A percentile compares a stretch with the other conserved stretches of the same genome.
Evolutionary conservation across 129 eudicot species (phyloP).

Genomic region (Saussurea involucrata): DNA sequence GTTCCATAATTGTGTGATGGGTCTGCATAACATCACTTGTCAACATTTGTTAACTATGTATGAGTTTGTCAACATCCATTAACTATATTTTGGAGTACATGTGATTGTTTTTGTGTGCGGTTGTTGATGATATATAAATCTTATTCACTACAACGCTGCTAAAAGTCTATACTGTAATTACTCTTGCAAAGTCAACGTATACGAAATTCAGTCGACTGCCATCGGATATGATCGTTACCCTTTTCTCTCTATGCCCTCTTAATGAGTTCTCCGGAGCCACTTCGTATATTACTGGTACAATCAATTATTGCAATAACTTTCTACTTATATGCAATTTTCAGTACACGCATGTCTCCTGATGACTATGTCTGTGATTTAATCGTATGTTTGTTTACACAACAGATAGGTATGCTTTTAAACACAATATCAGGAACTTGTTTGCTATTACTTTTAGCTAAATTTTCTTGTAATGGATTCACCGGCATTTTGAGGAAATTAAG

Average conservation of each 20-base stretch:
- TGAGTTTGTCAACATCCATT: too few relatives aligned
- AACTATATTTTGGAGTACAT: too few relatives aligned
- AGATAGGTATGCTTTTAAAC: not conserved
- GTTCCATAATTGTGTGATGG: too few relatives aligned
- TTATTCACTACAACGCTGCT: too few relatives aligned
- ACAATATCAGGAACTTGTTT: not conserved
- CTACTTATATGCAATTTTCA: too few relatives aligned
- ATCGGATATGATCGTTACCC: slow-evolving; percentile 53
- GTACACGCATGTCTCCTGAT: not conserved
- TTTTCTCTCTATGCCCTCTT: slow-evolving; percentile 82
- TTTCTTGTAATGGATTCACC: not conserved
- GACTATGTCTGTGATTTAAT: not conserved
- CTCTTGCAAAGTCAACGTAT: slow-evolving; percentile 51
- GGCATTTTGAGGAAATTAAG: too few relatives aligned
- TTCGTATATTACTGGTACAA: slow-evolving; percentile 46
- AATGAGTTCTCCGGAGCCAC: slow-evolving; percentile 56
- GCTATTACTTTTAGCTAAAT: not conserved
- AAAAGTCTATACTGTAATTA: too few relatives aligned
- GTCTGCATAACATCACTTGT: too few relatives aligned
- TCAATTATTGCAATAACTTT: not conserved
- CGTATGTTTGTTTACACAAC: not conserved
- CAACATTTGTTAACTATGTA: too few relatives aligned
- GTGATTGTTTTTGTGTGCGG: too few relatives aligned
- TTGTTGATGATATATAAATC: too few relatives aligned
- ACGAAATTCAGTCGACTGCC: slow-evolving; percentile 81